Percentiles rank a stretch among this genome's conserved stretches.
Conservation (phyloP, 2,329 filamentous ascomycete genomes). For the Cordyceps sp. region DNA sequence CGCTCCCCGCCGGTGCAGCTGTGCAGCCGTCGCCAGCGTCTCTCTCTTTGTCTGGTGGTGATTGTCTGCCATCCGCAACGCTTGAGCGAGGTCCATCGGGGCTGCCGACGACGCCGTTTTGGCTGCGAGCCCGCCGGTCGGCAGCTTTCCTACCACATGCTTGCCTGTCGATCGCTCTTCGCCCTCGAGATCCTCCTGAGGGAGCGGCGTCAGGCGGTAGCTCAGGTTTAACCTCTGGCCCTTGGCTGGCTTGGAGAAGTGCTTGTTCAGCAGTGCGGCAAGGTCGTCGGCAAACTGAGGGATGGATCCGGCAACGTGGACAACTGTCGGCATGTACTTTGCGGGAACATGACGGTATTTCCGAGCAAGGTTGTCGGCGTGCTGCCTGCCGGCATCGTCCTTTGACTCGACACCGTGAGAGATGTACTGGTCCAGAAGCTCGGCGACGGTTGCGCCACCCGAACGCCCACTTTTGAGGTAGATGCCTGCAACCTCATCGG, state of each 20-base stretch:
- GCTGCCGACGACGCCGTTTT: neutral
- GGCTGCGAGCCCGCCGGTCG: neutral
- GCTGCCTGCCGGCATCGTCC: constrained; percentile 12
- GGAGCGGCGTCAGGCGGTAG: constrained; percentile 21
- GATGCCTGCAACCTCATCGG: constrained; percentile 21
- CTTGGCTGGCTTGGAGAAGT: constrained; percentile 23
- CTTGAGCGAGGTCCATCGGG: constrained; percentile 10
- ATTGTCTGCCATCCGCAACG: constrained; percentile 10
- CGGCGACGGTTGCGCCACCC: constrained; percentile 20
- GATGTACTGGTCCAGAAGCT: constrained; percentile 26
- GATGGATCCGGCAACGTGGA: constrained; percentile 20
- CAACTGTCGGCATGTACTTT: constrained; percentile 23
- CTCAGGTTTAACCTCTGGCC: constrained; percentile 18
- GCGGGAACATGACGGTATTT: constrained; percentile 25
- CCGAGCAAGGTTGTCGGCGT: constrained; percentile 15
- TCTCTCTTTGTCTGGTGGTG: constrained; percentile 14
- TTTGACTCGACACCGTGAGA: constrained; percentile 17
- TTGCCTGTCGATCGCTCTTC: neutral
- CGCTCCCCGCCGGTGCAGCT: constrained; percentile 30
- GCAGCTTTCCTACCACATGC: neutral
- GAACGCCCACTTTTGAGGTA: constrained; percentile 22
- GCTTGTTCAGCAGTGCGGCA: constrained; percentile 21
- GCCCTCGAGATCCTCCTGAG: constrained; percentile 5
- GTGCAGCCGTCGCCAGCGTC: constrained; percentile 19
- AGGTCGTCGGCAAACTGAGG: constrained; percentile 21